A percentile compares a stretch with the other conserved stretches of the same genome.
Conservation (phyloP, 495 filamentous ascomycete species). For the Penicillium bovifimosum region DNA sequence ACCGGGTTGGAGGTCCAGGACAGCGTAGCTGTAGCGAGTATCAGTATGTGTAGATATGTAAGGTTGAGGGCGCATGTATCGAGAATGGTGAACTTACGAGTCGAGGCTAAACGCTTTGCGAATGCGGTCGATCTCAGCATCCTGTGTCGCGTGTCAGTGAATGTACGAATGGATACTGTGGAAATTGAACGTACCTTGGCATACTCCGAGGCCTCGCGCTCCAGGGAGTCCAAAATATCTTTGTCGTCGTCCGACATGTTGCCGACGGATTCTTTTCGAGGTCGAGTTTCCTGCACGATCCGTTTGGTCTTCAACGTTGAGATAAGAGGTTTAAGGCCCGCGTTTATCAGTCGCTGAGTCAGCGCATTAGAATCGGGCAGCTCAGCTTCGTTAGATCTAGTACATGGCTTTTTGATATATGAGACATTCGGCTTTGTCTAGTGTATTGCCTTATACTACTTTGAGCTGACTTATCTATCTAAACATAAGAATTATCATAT, state of each 20-base stretch:
- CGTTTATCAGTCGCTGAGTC: constrained; percentile 39
- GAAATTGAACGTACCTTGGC: constrained; percentile 56
- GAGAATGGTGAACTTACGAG: constrained; percentile 53
- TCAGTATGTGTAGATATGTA: neutral
- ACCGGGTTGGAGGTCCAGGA: constrained; percentile 93
- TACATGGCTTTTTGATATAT: constrained; percentile 4
- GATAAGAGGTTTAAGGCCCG: constrained; percentile 1
- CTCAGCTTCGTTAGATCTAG: too few species aligned
- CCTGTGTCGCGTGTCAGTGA: constrained; percentile 45
- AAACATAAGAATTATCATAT: too few species aligned
- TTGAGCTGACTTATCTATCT: too few species aligned
- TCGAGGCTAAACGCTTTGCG: constrained; percentile 84
- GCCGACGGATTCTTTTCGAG: neutral
- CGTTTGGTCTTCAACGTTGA: neutral
- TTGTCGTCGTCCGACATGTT: constrained; percentile 57
- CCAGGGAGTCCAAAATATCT: constrained; percentile 78
- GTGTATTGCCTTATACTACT: too few species aligned
- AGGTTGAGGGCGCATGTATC: neutral
- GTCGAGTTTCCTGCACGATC: neutral
- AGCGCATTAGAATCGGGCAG: constrained; percentile 9
- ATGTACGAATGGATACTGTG: neutral
- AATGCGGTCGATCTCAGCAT: constrained; percentile 94
- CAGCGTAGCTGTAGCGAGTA: constrained; percentile 64
- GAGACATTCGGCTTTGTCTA: constrained; percentile 8
- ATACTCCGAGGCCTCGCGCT: constrained; percentile 84